Evolutionary conservation across 805 yeast genomes (phyloP).

Genomic region (Yarrowia sp.): DNA sequence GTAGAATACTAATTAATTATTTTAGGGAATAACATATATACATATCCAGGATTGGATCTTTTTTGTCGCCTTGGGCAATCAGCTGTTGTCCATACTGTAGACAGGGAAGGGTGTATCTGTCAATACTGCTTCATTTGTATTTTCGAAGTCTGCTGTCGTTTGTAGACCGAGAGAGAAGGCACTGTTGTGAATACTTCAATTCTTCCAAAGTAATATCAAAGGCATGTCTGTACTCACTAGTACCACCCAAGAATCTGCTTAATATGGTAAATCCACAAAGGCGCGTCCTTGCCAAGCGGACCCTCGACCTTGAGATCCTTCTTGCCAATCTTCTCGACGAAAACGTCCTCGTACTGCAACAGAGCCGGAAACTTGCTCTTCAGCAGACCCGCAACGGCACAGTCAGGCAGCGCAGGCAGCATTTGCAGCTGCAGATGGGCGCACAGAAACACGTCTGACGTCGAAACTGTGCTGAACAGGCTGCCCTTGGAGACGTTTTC

Average conservation of each 20-base stretch:
- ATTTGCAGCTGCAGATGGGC: constrained; percentile 11
- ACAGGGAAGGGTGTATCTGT: too few species aligned
- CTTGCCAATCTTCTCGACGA: not conserved
- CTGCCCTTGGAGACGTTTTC: not conserved
- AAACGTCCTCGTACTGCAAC: not conserved
- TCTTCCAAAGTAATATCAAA: too few species aligned
- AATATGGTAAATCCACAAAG: not conserved
- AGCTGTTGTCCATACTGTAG: too few species aligned
- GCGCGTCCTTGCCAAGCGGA: constrained; percentile 3
- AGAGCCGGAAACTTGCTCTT: constrained; percentile 6
- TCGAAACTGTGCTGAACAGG: not conserved
- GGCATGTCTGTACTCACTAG: not conserved
- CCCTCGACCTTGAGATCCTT: not conserved
- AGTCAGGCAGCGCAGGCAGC: constrained; percentile 1
- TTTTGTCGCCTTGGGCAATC: too few species aligned
- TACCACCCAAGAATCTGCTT: constrained; percentile 18
- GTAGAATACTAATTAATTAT: too few species aligned
- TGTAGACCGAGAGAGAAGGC: too few species aligned
- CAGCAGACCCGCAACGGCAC: constrained; percentile 6
- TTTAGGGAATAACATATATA: too few species aligned
- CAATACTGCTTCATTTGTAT: too few species aligned
- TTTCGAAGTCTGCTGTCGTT: too few species aligned
- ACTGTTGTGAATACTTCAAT: too few species aligned
- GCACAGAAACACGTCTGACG: constrained; percentile 5
- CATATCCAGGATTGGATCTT: too few species aligned